Evolutionary conservation across 176 grass and related monocot genomes (phyloP), one percentile per base, ranked within the genome.

Genomic region (Oryza rufipogon): DNA sequence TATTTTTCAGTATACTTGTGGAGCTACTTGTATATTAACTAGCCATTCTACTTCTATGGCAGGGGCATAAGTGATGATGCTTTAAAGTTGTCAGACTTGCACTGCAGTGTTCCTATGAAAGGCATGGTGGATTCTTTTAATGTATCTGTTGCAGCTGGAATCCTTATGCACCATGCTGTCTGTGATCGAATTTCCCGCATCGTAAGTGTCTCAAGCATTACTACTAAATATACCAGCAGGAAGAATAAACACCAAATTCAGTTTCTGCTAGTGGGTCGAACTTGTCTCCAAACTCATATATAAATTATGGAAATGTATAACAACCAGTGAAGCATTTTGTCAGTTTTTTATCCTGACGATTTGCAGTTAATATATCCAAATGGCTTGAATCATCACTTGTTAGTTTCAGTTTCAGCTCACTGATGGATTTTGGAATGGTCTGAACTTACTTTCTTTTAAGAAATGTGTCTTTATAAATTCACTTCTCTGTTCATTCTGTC

Each of bases 81-180:
- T 49, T 46, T 93, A 51, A 45, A 73, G 54, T 51, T 93, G 42
- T 98, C 96, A 81, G 93, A 98, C 77, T 79, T 98, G 84, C 92
- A 95, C 71, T 98, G 96, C 84, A 92, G 85, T 56, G 71, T 98
- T 93, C 96, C 96, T 32, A 98, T 98, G 96, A 98, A 93, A 87
- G 96, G 96, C 76, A 98, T 98, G 96, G 91, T 98, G 66, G 96
- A 98, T 98, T 98, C 96, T 52, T 98, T 98, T 87, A 98, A 98
- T 90, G 96, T 98, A 75, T 98, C 96, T 74, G 96, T 98, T 75
- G 96, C 96, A 47, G 81, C 96, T 83, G 96, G 96, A 87, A 93
- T 98, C 70, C 89, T 98, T 47, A 98, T 98, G 96, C 92, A 98
- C 77, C 89, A 98, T 95, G 93, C 93, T 86, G 89, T 98, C 66